Percentiles rank a stretch among this genome's conserved stretches.
Evolutionary conservation across 768 basidiomycete species (phyloP).

Genomic region (Favolaschia claudopus): DNA sequence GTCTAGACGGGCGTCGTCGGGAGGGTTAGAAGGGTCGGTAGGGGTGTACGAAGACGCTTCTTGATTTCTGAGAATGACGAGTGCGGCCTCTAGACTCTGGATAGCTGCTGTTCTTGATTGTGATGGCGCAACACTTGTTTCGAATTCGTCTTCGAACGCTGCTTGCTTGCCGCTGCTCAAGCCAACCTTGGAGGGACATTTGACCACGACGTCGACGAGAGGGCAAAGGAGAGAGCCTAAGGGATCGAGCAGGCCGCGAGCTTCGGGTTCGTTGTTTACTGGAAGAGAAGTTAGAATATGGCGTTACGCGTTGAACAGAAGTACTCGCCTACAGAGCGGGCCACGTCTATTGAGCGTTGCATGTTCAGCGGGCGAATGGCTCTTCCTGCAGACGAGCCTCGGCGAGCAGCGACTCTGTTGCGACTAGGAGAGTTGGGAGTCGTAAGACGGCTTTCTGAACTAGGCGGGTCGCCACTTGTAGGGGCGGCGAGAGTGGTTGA

Average conservation of each 20-base stretch:
- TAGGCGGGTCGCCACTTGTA: conserved; percentile 38
- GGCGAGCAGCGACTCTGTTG: conserved; percentile 11
- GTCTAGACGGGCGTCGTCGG: not conserved
- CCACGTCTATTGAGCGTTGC: conserved; percentile 17
- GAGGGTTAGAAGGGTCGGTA: not conserved
- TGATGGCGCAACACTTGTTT: not conserved
- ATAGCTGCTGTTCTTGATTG: conserved; percentile 2
- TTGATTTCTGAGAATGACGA: not conserved
- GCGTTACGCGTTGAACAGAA: not conserved
- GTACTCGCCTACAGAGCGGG: conserved; percentile 9
- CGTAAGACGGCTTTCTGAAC: conserved; percentile 25
- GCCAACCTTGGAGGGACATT: not conserved
- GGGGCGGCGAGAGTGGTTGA: conserved; percentile 55
- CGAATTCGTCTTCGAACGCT: conserved; percentile 6
- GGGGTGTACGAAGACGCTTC: too few relatives aligned
- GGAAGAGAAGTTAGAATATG: not conserved
- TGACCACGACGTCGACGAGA: not conserved
- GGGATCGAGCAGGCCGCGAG: conserved; percentile 2
- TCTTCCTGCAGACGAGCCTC: conserved; percentile 17
- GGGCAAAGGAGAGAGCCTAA: not conserved
- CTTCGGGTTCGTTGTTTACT: conserved; percentile 1
- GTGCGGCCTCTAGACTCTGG: not conserved
- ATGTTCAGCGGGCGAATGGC: conserved; percentile 18
- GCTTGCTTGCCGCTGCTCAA: conserved; percentile 12
- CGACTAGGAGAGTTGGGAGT: conserved; percentile 25